Percentiles rank a stretch among this genome's conserved stretches.
phyloP scores from a whole-genome alignment of 306 rosid genomes.

The Fragaria nilgerrensis region DNA sequence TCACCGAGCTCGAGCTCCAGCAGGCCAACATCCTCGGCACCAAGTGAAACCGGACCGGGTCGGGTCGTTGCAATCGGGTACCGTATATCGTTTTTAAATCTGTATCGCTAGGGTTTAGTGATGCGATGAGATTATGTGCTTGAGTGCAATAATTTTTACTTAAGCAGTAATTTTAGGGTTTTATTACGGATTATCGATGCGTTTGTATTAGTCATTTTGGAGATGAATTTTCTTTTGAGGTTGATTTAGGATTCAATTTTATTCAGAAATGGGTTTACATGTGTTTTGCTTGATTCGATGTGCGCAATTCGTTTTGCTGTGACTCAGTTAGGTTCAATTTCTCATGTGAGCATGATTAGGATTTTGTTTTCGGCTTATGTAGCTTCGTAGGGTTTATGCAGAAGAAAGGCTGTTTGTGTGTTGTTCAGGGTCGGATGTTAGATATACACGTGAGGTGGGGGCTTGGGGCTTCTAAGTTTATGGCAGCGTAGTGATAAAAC shows the following conservation, averaged over 20 bases:
- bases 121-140: constrained; percentile 10
- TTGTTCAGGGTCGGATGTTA: background rate
- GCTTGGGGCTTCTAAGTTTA: background rate
- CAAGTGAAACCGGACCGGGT: constrained; percentile 36
- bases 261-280: background rate
- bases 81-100: background rate
- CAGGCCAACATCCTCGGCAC: constrained; percentile 93
- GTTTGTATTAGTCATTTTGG: background rate
- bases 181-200: background rate
- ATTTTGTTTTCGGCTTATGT: background rate
- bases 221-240: background rate
- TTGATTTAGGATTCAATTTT: background rate
- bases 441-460: background rate
- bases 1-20: constrained; percentile 86
- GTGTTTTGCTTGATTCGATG: background rate
- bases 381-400: background rate
- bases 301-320: background rate
- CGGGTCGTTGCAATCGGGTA: background rate
- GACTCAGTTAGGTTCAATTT: background rate
- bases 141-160: constrained; percentile 2
- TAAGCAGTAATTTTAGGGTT: constrained; percentile 3
- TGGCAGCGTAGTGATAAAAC: background rate
- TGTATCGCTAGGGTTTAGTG: background rate
- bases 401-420: background rate
- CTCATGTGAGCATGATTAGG: background rate